phyloP scores from a whole-genome alignment of 2,329 filamentous ascomycete genomes.

The Endoconidiophora polonica region DNA sequence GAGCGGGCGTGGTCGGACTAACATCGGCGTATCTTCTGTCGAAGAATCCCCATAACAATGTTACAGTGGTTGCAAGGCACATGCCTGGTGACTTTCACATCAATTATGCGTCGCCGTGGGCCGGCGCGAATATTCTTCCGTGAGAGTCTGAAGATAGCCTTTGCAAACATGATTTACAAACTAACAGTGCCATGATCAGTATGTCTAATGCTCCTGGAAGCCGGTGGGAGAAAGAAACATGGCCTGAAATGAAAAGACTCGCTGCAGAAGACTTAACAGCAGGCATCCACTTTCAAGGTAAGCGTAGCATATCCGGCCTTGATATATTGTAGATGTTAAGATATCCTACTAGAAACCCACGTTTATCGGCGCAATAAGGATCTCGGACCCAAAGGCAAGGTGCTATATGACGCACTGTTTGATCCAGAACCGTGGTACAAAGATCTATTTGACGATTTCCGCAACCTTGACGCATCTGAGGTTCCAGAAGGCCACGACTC shows the following conservation, averaged over 20 bases:
- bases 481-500: constrained; percentile 51
- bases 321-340: too few species aligned
- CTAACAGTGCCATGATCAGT: constrained; percentile 17
- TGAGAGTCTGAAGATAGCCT: constrained; percentile 24
- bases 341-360: constrained; percentile 24
- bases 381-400: constrained; percentile 19
- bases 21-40: constrained; percentile 33
- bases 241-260: constrained; percentile 43
- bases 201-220: constrained; percentile 28
- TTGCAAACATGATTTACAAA: not conserved
- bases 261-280: constrained; percentile 54
- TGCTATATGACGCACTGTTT: constrained; percentile 47
- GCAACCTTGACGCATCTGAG: constrained; percentile 38
- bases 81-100: constrained; percentile 90
- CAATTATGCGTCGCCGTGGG: constrained; percentile 81
- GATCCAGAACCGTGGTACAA: constrained; percentile 58
- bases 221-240: constrained; percentile 47
- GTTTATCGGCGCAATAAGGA: constrained; percentile 47
- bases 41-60: constrained; percentile 25
- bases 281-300: constrained; percentile 64
- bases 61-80: constrained; percentile 68
- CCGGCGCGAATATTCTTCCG: constrained; percentile 67
- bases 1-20: constrained; percentile 34
- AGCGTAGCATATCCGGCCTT: constrained; percentile 2
- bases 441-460: constrained; percentile 53